phyloP scores from a whole-genome alignment of 164 flowering plant species.

The Vitis labrusca region DNA sequence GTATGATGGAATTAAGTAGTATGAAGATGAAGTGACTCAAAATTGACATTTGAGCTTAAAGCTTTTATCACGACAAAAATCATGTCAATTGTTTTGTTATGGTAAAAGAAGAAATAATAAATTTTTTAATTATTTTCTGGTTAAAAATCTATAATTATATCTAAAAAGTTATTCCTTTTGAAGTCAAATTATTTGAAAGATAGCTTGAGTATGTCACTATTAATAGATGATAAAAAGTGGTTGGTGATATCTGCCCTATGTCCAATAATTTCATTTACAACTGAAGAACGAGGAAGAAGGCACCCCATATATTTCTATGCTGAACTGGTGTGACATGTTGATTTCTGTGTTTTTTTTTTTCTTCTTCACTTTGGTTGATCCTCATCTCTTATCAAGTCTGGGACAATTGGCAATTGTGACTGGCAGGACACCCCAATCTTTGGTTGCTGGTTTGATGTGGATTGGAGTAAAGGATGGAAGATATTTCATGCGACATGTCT shows the following conservation, averaged over 20 bases:
- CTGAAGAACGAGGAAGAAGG: not conserved
- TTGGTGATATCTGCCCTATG: not conserved
- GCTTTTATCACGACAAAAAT: too few species aligned
- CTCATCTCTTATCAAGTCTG: not conserved
- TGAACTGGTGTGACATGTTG: not conserved
- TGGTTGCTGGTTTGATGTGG: conserved; percentile 97
- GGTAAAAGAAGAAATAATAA: too few species aligned
- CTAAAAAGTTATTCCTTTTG: not conserved
- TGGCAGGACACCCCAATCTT: conserved; percentile 83
- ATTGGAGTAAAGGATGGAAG: conserved; percentile 83
- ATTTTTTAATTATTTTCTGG: too few species aligned
- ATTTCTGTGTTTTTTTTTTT: not conserved
- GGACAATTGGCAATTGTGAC: conserved; percentile 8
- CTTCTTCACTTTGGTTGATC: not conserved
- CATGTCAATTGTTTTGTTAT: too few species aligned
- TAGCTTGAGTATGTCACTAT: not conserved
- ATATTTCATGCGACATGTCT: conserved; percentile 76
- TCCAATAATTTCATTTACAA: not conserved
- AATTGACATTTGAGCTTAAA: too few species aligned
- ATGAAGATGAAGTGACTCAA: too few species aligned
- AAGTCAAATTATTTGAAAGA: not conserved
- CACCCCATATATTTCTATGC: not conserved
- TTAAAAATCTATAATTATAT: too few species aligned
- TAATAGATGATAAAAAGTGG: not conserved
- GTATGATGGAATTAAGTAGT: too few species aligned